Percentiles rank a stretch among this genome's conserved stretches.
phyloP scores from a whole-genome alignment of 2,329 filamentous ascomycete species.

The Sordariomycetes sp. region DNA sequence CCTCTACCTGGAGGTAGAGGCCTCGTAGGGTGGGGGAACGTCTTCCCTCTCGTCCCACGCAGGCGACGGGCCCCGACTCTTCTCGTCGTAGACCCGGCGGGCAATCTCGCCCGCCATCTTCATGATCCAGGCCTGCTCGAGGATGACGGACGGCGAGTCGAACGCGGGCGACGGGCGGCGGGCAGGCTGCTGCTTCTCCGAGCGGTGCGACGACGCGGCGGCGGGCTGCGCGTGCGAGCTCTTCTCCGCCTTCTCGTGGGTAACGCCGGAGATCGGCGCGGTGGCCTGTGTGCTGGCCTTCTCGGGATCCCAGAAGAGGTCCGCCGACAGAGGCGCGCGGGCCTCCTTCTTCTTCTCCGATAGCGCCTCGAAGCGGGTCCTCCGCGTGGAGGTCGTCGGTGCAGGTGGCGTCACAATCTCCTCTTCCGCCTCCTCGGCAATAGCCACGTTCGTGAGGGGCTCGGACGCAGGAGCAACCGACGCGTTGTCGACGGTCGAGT shows the following conservation, averaged over 20 bases:
- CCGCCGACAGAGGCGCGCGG: slow-evolving; percentile 1
- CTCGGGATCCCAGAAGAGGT: slow-evolving; percentile 2
- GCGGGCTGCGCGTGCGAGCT: background rate
- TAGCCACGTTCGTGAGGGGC: slow-evolving; percentile 38
- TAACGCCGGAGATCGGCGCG: background rate
- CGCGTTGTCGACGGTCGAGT: slow-evolving; percentile 32
- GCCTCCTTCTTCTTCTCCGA: slow-evolving; percentile 8
- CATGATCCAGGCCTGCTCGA: slow-evolving; percentile 76
- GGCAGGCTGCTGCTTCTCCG: background rate
- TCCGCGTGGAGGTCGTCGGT: slow-evolving; percentile 8
- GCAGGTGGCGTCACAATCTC: slow-evolving; percentile 16
- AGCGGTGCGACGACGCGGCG: background rate
- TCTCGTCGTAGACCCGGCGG: slow-evolving; percentile 76
- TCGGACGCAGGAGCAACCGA: slow-evolving; percentile 48
- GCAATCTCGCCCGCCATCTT: slow-evolving; percentile 94
- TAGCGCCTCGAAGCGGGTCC: slow-evolving; percentile 12
- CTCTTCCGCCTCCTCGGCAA: slow-evolving; percentile 45
- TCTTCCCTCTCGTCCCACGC: slow-evolving; percentile 43
- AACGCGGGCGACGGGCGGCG: background rate
- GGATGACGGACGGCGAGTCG: slow-evolving; percentile 35
- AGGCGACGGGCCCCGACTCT: slow-evolving; percentile 37
- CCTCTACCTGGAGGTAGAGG: slow-evolving; percentile 9
- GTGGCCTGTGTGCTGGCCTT: background rate
- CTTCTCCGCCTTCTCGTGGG: background rate
- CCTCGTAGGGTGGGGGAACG: slow-evolving; percentile 48